Conservation (phyloP, 306 rosid species). For the Trifolium subterraneum region DNA sequence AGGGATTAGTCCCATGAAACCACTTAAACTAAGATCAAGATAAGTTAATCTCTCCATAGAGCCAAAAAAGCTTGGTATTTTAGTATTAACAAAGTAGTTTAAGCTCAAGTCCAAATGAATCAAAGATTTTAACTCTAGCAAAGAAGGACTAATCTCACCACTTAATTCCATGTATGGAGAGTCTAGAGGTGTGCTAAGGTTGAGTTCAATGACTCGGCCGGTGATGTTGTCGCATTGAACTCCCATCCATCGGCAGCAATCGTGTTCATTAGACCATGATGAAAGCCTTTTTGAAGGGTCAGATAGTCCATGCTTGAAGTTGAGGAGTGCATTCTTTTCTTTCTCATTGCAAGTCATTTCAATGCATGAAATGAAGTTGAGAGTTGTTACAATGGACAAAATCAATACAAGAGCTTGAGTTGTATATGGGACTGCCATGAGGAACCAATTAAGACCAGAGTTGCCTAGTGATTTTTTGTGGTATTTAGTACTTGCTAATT, state of each 20-base stretch:
- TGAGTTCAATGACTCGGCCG: not conserved
- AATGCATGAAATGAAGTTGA: not conserved
- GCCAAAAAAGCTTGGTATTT: slow-evolving; percentile 8
- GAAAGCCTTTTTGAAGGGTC: slow-evolving; percentile 16
- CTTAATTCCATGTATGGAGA: slow-evolving; percentile 1
- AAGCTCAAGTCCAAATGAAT: not conserved
- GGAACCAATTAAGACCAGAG: no score
- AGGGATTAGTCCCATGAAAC: slow-evolving; percentile 5
- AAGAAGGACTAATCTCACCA: slow-evolving; percentile 10
- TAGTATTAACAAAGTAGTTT: slow-evolving; percentile 2
- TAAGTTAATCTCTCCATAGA: not conserved
- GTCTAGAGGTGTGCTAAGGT: slow-evolving; percentile 12
- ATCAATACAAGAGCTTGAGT: not conserved
- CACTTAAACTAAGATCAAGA: slow-evolving; percentile 8
- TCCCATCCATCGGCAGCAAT: not conserved
- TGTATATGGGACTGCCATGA: not conserved
- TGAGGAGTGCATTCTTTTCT: not conserved
- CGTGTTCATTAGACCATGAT: not conserved
- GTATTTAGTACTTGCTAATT: no score
- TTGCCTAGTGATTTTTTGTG: no score
- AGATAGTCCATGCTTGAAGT: not conserved
- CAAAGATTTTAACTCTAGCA: not conserved
- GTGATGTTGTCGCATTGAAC: not conserved
- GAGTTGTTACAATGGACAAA: not conserved
- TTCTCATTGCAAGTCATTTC: not conserved